A percentile compares a stretch with the other conserved stretches of the same genome.
These are phyloP conservation scores for Paecilomyces dactylethromorphus DNA, from an alignment of 2,329 filamentous ascomycete genomes.

Conservation along the genomic window DNA sequence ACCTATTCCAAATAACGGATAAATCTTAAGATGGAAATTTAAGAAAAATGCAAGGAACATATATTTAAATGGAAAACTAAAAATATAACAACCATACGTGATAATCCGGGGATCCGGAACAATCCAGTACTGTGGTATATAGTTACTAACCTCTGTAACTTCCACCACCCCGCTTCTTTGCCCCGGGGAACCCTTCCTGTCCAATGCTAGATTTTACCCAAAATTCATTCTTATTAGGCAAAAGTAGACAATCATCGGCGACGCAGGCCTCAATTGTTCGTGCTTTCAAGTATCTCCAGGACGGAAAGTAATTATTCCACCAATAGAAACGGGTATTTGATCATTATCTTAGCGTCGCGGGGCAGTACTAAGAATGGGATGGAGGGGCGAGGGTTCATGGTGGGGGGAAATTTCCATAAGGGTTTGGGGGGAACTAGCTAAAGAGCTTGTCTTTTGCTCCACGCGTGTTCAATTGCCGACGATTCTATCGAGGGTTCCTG, in stretches of 20 bases:
- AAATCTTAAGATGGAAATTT: not conserved
- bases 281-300: not conserved
- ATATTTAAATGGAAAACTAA: not conserved
- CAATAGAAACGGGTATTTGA: slow-evolving; percentile 1
- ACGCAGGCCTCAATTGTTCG: not conserved
- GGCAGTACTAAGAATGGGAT: not conserved
- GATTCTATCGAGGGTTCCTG: not conserved
- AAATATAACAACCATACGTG: not conserved
- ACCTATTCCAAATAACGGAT: not conserved
- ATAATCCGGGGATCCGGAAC: not conserved
- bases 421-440: not conserved
- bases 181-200: not conserved
- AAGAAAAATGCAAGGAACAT: not conserved
- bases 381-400: not conserved
- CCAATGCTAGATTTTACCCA: not conserved
- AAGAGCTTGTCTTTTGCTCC: too few species aligned
- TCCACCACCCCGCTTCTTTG: not conserved
- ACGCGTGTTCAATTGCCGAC: not conserved
- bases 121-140: not conserved
- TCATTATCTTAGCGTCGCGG: not conserved
- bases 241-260: not conserved
- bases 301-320: slow-evolving; percentile 4
- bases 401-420: not conserved
- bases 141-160: not conserved
- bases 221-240: not conserved